Percentiles rank a stretch among this genome's conserved stretches.
phyloP scores from a whole-genome alignment of 148 eudicot species.

The Vaccinium macrocarpon region DNA sequence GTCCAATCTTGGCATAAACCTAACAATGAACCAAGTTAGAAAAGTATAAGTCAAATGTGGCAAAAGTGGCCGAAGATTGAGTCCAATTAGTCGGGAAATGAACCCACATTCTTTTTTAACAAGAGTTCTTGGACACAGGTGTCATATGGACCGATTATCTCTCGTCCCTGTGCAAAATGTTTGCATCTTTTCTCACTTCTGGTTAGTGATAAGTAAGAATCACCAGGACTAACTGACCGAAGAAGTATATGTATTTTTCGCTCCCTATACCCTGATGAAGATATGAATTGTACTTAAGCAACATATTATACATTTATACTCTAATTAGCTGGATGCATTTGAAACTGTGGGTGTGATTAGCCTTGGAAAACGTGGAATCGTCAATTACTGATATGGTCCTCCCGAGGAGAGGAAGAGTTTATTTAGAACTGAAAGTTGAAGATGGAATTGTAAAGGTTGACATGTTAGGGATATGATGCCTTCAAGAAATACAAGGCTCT shows the following conservation, averaged over 20 bases:
- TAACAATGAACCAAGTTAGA: not conserved
- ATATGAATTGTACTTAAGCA: not conserved
- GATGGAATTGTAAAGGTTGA: not conserved
- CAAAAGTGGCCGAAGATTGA: not conserved
- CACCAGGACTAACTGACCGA: not conserved
- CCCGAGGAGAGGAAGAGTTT: not conserved
- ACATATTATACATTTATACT: not conserved
- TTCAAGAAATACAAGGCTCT: not conserved
- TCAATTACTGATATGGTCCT: not conserved
- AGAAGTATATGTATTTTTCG: not conserved
- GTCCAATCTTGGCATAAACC: not conserved
- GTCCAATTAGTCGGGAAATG: not conserved
- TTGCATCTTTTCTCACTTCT: conserved; percentile 6
- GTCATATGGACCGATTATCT: conserved; percentile 8
- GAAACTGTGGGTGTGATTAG: not conserved
- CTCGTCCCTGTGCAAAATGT: not conserved
- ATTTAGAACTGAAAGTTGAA: not conserved
- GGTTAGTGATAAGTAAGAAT: not conserved
- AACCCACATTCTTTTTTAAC: not conserved
- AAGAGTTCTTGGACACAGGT: not conserved
- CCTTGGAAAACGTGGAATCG: not conserved
- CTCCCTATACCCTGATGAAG: not conserved
- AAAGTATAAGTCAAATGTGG: not conserved
- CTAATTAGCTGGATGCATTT: not conserved
- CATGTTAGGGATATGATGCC: not conserved